These are phyloP conservation scores for Trichoderma harzianum DNA, from an alignment of 2,329 filamentous ascomycete species.

Conservation along the genomic window DNA sequence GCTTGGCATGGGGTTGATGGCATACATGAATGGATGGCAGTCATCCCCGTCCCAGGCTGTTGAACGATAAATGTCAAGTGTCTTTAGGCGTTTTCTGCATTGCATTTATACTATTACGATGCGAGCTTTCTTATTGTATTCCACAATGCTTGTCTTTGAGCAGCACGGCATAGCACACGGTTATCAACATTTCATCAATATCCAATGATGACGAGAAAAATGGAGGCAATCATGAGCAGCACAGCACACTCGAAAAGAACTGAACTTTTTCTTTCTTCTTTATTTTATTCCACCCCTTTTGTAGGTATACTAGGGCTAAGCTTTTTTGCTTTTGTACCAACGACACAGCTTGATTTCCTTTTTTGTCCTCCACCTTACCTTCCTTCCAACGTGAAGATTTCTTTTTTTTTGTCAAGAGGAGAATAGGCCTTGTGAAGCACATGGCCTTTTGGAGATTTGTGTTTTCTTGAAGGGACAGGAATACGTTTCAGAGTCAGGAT, in stretches of 20 bases:
- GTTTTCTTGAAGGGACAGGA: not conserved
- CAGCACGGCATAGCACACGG: conserved; percentile 27
- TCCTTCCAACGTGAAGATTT: conserved; percentile 17
- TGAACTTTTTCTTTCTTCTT: conserved; percentile 21
- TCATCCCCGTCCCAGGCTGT: conserved; percentile 32
- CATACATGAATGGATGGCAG: conserved; percentile 82
- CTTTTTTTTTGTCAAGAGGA: conserved; percentile 2
- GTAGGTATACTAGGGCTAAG: conserved; percentile 27
- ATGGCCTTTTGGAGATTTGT: conserved; percentile 13
- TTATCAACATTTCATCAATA: conserved; percentile 20
- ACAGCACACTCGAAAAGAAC: conserved; percentile 27
- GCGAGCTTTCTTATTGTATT: conserved; percentile 8
- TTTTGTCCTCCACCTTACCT: conserved; percentile 8
- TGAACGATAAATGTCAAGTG: conserved; percentile 29
- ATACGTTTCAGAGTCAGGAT: not conserved
- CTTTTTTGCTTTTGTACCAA: conserved; percentile 14
- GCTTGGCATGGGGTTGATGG: conserved; percentile 79
- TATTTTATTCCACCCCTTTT: conserved; percentile 29
- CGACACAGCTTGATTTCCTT: conserved; percentile 14
- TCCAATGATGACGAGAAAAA: conserved; percentile 30
- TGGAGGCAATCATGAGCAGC: conserved; percentile 29
- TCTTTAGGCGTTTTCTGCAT: not conserved
- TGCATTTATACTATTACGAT: not conserved
- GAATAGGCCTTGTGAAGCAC: not conserved
- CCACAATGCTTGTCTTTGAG: conserved; percentile 13